These are phyloP conservation scores for Ascochyta lentis DNA, from an alignment of 2,329 filamentous ascomycete species.

Conservation along the genomic window DNA sequence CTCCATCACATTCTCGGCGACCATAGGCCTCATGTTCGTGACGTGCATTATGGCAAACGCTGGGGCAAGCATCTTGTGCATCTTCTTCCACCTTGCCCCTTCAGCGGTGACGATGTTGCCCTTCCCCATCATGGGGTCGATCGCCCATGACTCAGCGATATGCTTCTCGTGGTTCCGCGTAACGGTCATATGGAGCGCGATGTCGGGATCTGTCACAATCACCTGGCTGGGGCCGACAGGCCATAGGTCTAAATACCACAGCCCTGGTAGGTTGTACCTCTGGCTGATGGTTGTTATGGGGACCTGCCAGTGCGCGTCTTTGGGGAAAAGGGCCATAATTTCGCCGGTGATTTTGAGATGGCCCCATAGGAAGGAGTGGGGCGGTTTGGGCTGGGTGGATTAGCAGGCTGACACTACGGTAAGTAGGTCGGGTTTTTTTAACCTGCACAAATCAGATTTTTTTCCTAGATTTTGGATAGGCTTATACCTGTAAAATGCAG, in stretches of 20 bases:
- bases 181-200: conserved; percentile 49
- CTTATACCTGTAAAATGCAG: no score
- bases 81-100: conserved; percentile 44
- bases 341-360: conserved; percentile 51
- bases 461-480: no score
- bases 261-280: conserved; percentile 42
- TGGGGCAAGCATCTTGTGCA: conserved; percentile 46
- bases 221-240: conserved; percentile 42
- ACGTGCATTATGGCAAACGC: conserved; percentile 44
- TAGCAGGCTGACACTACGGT: not conserved
- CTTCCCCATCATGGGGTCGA: conserved; percentile 38
- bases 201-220: conserved; percentile 49
- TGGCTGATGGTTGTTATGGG: conserved; percentile 44
- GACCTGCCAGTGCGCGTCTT: conserved; percentile 46
- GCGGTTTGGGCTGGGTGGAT: conserved; percentile 47
- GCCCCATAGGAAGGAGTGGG: conserved; percentile 51
- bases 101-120: conserved; percentile 41
- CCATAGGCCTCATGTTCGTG: conserved; percentile 36
- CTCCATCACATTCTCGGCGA: conserved; percentile 43
- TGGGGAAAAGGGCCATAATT: conserved; percentile 42
- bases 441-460: no score
- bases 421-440: no score
- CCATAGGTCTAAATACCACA: conserved; percentile 57
- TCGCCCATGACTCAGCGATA: conserved; percentile 13
- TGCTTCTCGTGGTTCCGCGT: conserved; percentile 45